Evolutionary conservation across 2,329 filamentous ascomycete species (phyloP).

Genomic region (Xylaria sp.): DNA sequence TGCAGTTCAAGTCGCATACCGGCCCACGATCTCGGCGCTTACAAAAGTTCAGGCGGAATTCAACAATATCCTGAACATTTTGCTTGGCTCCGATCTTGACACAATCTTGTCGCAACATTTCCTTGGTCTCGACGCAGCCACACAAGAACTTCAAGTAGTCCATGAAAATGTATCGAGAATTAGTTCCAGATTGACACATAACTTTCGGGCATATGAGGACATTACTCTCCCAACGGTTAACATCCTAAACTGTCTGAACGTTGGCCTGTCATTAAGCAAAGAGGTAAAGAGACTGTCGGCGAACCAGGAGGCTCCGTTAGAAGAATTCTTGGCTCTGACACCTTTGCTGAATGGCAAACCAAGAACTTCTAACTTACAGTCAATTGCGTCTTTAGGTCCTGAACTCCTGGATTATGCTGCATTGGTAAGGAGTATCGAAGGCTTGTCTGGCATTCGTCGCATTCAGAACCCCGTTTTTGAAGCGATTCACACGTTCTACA

Average conservation of each 20-base stretch:
- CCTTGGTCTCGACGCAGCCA: constrained; percentile 41
- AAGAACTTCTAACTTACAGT: constrained; percentile 33
- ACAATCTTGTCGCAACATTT: constrained; percentile 45
- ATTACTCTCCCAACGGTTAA: constrained; percentile 78
- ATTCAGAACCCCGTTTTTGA: constrained; percentile 64
- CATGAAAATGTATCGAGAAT: constrained; percentile 69
- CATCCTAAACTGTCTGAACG: constrained; percentile 77
- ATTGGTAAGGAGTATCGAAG: constrained; percentile 54
- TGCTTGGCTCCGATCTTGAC: constrained; percentile 56
- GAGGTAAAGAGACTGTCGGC: constrained; percentile 45
- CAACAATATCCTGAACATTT: constrained; percentile 72
- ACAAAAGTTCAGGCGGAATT: constrained; percentile 82
- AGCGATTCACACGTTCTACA: constrained; percentile 74
- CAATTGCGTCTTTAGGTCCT: constrained; percentile 44
- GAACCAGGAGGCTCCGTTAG: constrained; percentile 29
- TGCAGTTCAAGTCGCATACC: constrained; percentile 69
- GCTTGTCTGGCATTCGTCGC: constrained; percentile 47
- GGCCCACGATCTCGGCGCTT: constrained; percentile 72
- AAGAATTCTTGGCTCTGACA: constrained; percentile 51
- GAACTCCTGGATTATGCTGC: constrained; percentile 59
- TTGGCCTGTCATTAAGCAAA: constrained; percentile 72
- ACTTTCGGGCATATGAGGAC: constrained; percentile 84
- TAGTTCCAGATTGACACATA: constrained; percentile 68
- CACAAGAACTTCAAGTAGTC: constrained; percentile 56
- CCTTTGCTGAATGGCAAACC: constrained; percentile 62